Evolutionary conservation across 2,329 filamentous ascomycete genomes (phyloP).

Genomic region (Epichloe amarillans): DNA sequence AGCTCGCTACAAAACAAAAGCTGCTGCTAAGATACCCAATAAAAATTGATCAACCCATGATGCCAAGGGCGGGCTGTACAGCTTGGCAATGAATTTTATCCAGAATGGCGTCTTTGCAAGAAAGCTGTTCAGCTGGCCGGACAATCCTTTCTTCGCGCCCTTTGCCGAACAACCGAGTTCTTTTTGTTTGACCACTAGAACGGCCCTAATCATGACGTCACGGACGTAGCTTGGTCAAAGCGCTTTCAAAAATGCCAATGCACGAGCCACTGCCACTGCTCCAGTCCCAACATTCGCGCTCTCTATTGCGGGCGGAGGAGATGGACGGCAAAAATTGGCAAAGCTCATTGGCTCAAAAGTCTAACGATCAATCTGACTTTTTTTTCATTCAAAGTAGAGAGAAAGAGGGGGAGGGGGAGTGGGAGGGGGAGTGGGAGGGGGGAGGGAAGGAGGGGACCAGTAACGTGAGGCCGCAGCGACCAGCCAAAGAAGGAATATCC

Average conservation of each 20-base stretch:
- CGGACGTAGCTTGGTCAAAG: constrained; percentile 4
- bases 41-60: neutral
- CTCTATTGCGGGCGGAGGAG: no score
- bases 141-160: neutral
- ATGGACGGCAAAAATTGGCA: no score
- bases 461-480: no score
- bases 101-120: neutral
- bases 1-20: no score
- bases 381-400: no score
- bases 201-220: constrained; percentile 6
- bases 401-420: no score
- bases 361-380: no score
- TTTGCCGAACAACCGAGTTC: neutral
- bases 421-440: no score
- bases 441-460: no score
- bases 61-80: neutral
- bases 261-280: neutral
- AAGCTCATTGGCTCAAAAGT: no score
- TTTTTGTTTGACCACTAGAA: neutral
- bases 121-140: neutral
- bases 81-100: neutral
- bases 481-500: no score
- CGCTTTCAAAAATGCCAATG: neutral
- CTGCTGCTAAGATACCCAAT: no score
- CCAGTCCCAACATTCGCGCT: neutral